Evolutionary conservation across 2,329 filamentous ascomycete genomes (phyloP).

Genomic region (Aspergillus alliaceus): DNA sequence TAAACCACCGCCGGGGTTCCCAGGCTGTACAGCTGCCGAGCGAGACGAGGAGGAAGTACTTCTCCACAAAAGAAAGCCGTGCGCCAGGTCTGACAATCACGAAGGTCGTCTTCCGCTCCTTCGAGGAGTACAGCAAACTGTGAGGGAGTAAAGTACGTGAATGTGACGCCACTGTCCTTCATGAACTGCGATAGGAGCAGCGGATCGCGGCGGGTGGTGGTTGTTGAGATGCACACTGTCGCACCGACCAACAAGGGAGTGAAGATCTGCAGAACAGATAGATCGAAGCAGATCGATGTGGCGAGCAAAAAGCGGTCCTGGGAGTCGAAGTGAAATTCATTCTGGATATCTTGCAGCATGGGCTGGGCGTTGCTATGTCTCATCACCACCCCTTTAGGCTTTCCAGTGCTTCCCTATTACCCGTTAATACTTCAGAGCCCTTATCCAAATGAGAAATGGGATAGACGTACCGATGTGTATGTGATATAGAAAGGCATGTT

Average conservation of each 20-base stretch:
- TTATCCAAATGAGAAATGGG: too few species aligned
- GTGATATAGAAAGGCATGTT: too few species aligned
- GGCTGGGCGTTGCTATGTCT: not conserved
- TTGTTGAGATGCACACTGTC: not conserved
- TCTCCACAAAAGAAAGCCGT: not conserved
- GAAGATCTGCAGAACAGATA: conserved; percentile 1
- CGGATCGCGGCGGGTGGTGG: not conserved
- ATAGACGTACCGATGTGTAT: conserved; percentile 6
- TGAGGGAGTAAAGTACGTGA: conserved; percentile 3
- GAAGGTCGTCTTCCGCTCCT: not conserved
- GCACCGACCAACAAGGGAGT: not conserved
- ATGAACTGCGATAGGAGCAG: not conserved
- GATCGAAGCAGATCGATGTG: not conserved
- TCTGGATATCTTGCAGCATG: not conserved
- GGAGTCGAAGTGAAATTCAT: not conserved
- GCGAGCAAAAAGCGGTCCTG: not conserved
- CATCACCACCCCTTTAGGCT: not conserved
- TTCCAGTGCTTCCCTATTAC: conserved; percentile 7
- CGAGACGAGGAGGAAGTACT: not conserved
- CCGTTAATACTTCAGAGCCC: too few species aligned
- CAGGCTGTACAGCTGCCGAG: not conserved
- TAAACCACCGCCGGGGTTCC: not conserved
- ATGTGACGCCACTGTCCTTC: not conserved
- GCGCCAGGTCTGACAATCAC: not conserved
- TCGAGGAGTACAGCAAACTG: conserved; percentile 1